Base-by-base conservation (phyloP, 2,329 filamentous ascomycete species). In the Fusarium nanum region DNA sequence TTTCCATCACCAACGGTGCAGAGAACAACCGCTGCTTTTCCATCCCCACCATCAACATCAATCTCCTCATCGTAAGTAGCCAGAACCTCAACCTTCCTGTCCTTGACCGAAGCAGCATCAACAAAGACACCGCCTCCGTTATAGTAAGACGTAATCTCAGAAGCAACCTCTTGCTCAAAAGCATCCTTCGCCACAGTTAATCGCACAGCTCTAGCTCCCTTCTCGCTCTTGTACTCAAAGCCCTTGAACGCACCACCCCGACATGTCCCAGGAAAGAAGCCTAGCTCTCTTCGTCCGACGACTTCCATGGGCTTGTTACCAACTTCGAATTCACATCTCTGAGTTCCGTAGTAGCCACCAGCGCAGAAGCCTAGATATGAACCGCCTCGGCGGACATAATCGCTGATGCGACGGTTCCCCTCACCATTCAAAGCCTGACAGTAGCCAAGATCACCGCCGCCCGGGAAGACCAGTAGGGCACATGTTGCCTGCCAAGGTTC, bases 41-140 rank as follows among this genome's bases (percentile, higher is more conserved):
- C 89, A 44, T 88, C 83, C 1, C 93, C 93, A 0, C 91, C 86
- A 56, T 97, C 91, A 5, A 98, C 92, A 72, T 91, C 88, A 14
- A 97, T 79, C 16, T 91, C 83, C 37, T 93, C 91, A 0, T 86
- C 86, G 77, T 96, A 99, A 62, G 86, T 92, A 2, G 95, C 96
- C 25, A 99, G 83, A 9, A 97, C 86, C 79, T 98, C 89, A 1
- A 98, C 88, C 3, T 91, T 92, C 68, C 85, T 82, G 30, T 87
- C 85, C 58, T 84, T 82, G 59, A 88, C 84, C 46, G 86, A 87
- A 5, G 86, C 85, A 3, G 92, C 91, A 80, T 96, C 91, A 2
- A 97, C 93, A 81, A 98, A 99, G 2, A 97, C 89, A 6, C 96
- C 94, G 1, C 96, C 96, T 1, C 96, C 96, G 73, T 99, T 99